Evolutionary conservation across 1,284 basidiomycete species (phyloP).

Genomic region (Puccinia triticina): DNA sequence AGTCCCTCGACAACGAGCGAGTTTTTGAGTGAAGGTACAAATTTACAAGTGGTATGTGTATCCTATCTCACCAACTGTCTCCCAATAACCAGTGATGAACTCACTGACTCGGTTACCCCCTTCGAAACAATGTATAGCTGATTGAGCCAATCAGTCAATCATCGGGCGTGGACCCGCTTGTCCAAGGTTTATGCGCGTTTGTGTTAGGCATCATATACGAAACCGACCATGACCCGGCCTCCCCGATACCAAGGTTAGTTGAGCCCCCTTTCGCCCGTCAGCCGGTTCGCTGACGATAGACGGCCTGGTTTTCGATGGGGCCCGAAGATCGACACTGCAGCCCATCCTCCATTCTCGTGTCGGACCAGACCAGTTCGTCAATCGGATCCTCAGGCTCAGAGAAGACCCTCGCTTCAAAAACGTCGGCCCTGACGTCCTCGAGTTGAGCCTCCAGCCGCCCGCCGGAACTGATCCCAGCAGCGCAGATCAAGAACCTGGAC

Average conservation of each 20-base stretch:
- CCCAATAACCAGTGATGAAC: neutral
- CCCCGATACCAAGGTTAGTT: conserved; percentile 73
- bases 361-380: conserved; percentile 83
- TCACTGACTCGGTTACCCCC: conserved; percentile 1
- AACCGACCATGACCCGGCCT: conserved; percentile 87
- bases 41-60: conserved; percentile 78
- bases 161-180: conserved; percentile 78
- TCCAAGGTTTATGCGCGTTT: conserved; percentile 89
- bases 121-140: conserved; percentile 65
- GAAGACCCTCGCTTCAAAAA: conserved; percentile 90
- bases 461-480: conserved; percentile 56
- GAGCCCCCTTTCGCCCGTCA: conserved; percentile 31
- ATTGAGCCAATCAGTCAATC: conserved; percentile 92
- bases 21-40: conserved; percentile 83
- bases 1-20: conserved; percentile 83
- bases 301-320: neutral
- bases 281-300: neutral
- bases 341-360: conserved; percentile 78
- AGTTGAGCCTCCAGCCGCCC: conserved; percentile 50
- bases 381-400: conserved; percentile 79
- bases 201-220: conserved; percentile 91
- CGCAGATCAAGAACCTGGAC: conserved; percentile 67
- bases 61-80: neutral
- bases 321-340: conserved; percentile 73
- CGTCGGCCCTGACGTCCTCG: conserved; percentile 74